Conservation (phyloP, 2,329 filamentous ascomycete genomes). For the Neurospora crassa region DNA sequence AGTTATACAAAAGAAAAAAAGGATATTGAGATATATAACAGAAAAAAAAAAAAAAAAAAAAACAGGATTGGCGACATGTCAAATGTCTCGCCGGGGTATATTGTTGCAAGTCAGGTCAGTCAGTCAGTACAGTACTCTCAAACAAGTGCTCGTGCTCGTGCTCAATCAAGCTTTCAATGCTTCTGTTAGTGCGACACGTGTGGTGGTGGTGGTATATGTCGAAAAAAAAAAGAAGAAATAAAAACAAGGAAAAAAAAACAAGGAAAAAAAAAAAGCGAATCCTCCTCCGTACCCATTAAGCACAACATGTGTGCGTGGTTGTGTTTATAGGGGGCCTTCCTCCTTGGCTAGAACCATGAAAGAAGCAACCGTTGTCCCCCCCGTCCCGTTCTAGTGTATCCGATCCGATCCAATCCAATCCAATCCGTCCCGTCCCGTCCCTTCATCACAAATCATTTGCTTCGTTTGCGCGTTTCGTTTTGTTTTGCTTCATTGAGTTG, state of each 20-base stretch:
- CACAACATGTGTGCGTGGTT: too few species aligned
- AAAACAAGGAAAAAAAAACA: not conserved
- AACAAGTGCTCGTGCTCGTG: not conserved
- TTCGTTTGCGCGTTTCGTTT: not conserved
- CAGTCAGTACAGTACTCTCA: not conserved
- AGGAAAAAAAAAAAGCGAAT: not conserved
- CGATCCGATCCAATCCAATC: not conserved
- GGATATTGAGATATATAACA: not conserved
- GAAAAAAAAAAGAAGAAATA: not conserved
- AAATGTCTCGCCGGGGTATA: not conserved
- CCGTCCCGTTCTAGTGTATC: not conserved
- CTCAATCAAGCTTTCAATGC: not conserved
- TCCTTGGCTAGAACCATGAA: too few species aligned
- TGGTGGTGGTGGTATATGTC: not conserved
- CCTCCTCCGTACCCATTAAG: not conserved
- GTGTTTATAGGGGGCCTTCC: too few species aligned
- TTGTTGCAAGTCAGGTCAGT: not conserved
- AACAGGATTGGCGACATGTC: not conserved
- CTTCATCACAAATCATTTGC: not conserved
- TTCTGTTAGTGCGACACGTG: not conserved
- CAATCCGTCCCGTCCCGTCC: not conserved
- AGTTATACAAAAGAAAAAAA: not conserved
- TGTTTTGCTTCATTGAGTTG: not conserved
- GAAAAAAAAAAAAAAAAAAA: too few species aligned
- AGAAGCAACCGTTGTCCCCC: not conserved